Percentiles rank a stretch among this genome's conserved stretches.
Evolutionary conservation across 345 rosid species (phyloP).

Genomic region (Eucalyptus camaldulensis): DNA sequence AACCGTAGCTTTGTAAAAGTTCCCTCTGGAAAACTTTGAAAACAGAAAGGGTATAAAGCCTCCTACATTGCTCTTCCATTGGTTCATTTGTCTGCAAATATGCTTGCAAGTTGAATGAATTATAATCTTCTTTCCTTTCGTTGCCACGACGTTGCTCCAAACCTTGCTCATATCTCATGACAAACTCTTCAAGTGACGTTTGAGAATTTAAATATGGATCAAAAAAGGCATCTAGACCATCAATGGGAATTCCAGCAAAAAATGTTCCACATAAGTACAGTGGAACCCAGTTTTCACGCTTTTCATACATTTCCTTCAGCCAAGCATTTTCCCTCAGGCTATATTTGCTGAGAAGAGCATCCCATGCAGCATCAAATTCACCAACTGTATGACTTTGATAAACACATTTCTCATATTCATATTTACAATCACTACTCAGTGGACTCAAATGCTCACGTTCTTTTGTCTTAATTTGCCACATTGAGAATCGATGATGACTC

Average conservation of each 20-base stretch:
- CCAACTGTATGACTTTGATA: slow-evolving; percentile 50
- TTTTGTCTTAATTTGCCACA: slow-evolving; percentile 61
- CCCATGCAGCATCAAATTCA: slow-evolving; percentile 68
- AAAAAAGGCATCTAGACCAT: slow-evolving; percentile 49
- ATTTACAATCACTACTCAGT: slow-evolving; percentile 40
- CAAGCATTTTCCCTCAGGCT: slow-evolving; percentile 46
- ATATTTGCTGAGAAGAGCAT: slow-evolving; percentile 41
- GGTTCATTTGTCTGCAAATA: slow-evolving; percentile 68
- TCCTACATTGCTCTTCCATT: slow-evolving; percentile 75
- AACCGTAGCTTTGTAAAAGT: slow-evolving; percentile 52
- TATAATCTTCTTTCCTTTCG: slow-evolving; percentile 79
- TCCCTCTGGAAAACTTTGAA: slow-evolving; percentile 81
- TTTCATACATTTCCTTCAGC: slow-evolving; percentile 63
- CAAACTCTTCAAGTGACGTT: slow-evolving; percentile 49
- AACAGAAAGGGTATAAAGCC: slow-evolving; percentile 53
- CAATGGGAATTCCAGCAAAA: slow-evolving; percentile 65
- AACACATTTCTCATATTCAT: slow-evolving; percentile 64
- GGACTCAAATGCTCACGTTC: slow-evolving; percentile 50
- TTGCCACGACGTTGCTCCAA: slow-evolving; percentile 64
- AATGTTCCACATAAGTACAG: slow-evolving; percentile 54
- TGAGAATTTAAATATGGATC: slow-evolving; percentile 41
- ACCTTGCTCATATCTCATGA: slow-evolving; percentile 48
- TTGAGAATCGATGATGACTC: slow-evolving; percentile 66
- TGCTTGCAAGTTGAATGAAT: slow-evolving; percentile 53
- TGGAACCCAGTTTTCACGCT: slow-evolving; percentile 76